phyloP scores from a whole-genome alignment of 345 rosid species.

The Gossypium thurberi region DNA sequence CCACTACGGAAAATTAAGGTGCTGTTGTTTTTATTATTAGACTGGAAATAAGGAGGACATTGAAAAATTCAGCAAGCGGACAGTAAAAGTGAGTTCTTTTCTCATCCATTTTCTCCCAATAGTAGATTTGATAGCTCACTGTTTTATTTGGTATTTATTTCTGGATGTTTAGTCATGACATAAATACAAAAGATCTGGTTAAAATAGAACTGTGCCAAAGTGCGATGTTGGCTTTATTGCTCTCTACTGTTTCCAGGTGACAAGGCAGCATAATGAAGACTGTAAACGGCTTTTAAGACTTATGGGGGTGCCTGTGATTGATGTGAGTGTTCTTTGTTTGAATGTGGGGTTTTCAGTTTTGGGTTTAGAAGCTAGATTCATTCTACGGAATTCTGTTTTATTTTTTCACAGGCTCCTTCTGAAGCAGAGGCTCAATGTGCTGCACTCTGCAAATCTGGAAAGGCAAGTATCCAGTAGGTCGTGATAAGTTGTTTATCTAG shows the following conservation, averaged over 20 bases:
- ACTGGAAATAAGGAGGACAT: constrained; percentile 78
- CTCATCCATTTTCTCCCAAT: not conserved
- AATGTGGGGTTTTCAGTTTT: not conserved
- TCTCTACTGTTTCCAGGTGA: constrained; percentile 46
- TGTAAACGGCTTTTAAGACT: constrained; percentile 79
- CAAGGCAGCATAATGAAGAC: constrained; percentile 85
- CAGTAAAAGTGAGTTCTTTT: constrained; percentile 58
- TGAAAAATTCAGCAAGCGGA: constrained; percentile 89
- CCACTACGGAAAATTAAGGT: not conserved
- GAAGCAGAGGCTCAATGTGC: constrained; percentile 97
- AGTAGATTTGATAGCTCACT: not conserved
- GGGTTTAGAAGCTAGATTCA: not conserved
- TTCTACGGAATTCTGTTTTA: constrained; percentile 5
- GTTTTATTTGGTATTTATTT: not conserved
- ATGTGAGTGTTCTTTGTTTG: constrained; percentile 35
- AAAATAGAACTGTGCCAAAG: not conserved
- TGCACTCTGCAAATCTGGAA: constrained; percentile 77
- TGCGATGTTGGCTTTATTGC: constrained; percentile 5
- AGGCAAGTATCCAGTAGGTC: constrained; percentile 39
- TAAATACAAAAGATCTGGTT: not conserved
- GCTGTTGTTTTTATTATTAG: constrained; percentile 28
- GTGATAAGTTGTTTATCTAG: constrained; percentile 5
- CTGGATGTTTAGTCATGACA: not conserved
- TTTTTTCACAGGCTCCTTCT: constrained; percentile 63
- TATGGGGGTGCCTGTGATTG: constrained; percentile 92